Evolutionary conservation across 2,329 filamentous ascomycete species (phyloP), one percentile per base, ranked within the genome.

Genomic region (Fusarium chlamydosporum): DNA sequence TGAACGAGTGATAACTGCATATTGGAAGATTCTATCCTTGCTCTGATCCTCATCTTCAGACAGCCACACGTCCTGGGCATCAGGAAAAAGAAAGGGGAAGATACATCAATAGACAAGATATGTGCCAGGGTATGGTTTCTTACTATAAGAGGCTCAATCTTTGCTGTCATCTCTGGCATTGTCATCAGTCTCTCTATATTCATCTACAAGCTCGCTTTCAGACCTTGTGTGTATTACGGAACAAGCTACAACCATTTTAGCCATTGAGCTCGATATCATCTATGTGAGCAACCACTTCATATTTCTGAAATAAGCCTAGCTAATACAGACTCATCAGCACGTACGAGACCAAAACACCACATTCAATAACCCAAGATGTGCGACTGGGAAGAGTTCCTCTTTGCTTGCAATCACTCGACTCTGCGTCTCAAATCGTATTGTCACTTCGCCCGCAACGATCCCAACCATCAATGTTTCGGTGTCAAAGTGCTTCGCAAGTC

Each of bases 401-500:
- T 91, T 76, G 79, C 76, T 52, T 94, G 91, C 80, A 83, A 83
- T 31, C 91, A 93, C 79, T 84, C 82, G 7, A 80, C 82, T 16
- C 79, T 84, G 27, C 85, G 88, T 20, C 81, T 92, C 31, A 88
- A 89, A 74, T 88, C 87, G 26, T 86, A 92, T 78, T 94, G 92
- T 78, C 92, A 94, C 79, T 89, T 88, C 70, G 90, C 91, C 7
- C 89, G 92, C 61, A 92, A 92, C 75, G 89, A 93, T 71, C 87
- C 87, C 1, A 83, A 86, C 65, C 91, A 94, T 76, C 83, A 88
- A 71, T 94, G 92, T 77, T 87, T 86, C 68, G 84, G 88, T 12
- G 86, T 92, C 56, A 90, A 91, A 80, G 86, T 86, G 38, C 83
- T 92, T 62, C 85, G 88, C 26, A 81, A 88, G 65, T 86, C 86